Percentiles rank a stretch among this genome's conserved stretches.
Evolutionary conservation across 225 moss, liverwort and hornwort genomes (phyloP).

Genomic region (Polytrichum formosum): DNA sequence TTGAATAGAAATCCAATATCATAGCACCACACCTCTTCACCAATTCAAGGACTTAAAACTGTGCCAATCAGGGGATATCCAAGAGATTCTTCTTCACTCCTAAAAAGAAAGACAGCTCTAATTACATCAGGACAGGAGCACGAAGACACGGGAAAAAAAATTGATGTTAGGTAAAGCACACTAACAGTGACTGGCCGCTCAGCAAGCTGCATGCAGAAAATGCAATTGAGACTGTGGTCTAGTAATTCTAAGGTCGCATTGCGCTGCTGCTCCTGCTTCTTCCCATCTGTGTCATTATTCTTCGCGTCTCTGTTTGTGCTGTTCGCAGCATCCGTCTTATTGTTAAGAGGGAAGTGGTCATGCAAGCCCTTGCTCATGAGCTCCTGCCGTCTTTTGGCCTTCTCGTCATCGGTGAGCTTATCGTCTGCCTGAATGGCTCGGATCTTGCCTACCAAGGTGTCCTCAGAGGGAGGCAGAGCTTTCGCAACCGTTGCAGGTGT

Average conservation of each 20-base stretch:
- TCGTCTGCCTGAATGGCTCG: constrained; percentile 71
- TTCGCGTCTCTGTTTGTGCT: constrained; percentile 11
- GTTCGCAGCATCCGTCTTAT: not conserved
- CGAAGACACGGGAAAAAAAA: not conserved
- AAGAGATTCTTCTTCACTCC: no score
- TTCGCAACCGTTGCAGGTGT: not conserved
- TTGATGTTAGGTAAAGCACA: not conserved
- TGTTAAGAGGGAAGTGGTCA: constrained; percentile 1
- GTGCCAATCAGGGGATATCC: no score
- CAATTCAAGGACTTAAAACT: no score
- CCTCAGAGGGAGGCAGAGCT: constrained; percentile 16
- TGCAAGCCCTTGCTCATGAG: constrained; percentile 61
- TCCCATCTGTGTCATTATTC: constrained; percentile 11
- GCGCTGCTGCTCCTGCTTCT: constrained; percentile 42
- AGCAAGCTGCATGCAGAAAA: constrained; percentile 90
- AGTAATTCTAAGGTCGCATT: constrained; percentile 73
- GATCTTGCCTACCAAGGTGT: constrained; percentile 53
- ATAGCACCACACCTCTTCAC: no score
- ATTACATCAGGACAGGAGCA: not conserved
- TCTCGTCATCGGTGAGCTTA: constrained; percentile 68
- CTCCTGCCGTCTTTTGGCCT: constrained; percentile 83
- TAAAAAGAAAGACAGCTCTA: no score
- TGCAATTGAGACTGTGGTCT: constrained; percentile 78
- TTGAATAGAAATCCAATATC: no score
- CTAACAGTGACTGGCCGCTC: constrained; percentile 94